phyloP scores from a whole-genome alignment of 805 yeast species.

The Cyberlindnera nakhonratchasimensis region DNA sequence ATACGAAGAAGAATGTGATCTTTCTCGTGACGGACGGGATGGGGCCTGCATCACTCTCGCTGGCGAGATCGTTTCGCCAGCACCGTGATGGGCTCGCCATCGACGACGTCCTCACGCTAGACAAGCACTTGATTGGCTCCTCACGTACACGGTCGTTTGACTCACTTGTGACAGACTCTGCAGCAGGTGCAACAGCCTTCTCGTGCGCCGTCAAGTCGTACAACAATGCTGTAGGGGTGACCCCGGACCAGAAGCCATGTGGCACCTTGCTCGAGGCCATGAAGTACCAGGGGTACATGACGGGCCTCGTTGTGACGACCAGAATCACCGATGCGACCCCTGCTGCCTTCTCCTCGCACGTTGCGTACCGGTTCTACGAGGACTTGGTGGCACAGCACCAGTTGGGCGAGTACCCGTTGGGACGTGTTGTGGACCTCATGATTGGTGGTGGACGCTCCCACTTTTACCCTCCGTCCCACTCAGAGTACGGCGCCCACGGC shows the following conservation, averaged over 20 bases:
- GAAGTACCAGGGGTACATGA: slow-evolving; percentile 71
- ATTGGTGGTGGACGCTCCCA: slow-evolving; percentile 92
- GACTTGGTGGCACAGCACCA: slow-evolving; percentile 86
- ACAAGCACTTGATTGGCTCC: slow-evolving; percentile 71
- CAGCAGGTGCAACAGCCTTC: slow-evolving; percentile 97
- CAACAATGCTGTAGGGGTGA: slow-evolving; percentile 91
- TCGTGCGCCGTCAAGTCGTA: slow-evolving; percentile 79
- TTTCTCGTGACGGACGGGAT: slow-evolving; percentile 94
- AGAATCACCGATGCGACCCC: slow-evolving; percentile 95
- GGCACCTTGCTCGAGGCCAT: slow-evolving; percentile 89
- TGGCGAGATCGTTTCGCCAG: slow-evolving; percentile 76
- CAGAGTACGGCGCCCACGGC: slow-evolving; percentile 36
- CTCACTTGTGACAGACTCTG: slow-evolving; percentile 87
- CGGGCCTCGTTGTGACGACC: slow-evolving; percentile 92
- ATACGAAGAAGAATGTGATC: slow-evolving; percentile 64
- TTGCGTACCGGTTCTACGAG: slow-evolving; percentile 69
- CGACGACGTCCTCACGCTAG: slow-evolving; percentile 58
- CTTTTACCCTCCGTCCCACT: slow-evolving; percentile 51
- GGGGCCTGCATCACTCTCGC: slow-evolving; percentile 84
- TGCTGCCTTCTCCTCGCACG: slow-evolving; percentile 84
- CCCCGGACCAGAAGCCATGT: slow-evolving; percentile 64
- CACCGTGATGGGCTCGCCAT: slow-evolving; percentile 48
- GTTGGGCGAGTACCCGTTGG: slow-evolving; percentile 76
- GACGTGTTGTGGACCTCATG: slow-evolving; percentile 76
- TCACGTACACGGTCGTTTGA: slow-evolving; percentile 78